Base-by-base conservation (phyloP, 371 early-diverging fungal species). In the Actinomucor elegans region DNA sequence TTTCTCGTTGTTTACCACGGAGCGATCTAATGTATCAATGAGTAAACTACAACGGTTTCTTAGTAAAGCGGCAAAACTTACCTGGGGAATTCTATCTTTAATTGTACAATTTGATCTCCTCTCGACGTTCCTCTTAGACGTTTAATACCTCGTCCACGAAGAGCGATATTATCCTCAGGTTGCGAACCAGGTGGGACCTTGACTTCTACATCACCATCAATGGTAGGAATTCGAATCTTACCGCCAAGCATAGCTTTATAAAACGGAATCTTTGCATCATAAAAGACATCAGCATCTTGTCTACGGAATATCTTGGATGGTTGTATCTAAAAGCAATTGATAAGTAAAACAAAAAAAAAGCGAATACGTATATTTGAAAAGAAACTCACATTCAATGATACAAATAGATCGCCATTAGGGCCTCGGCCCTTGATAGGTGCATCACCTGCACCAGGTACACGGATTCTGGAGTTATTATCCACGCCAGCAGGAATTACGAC, bases 141-240 rank as follows among this genome's bases (percentile, higher is more conserved):
- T 45, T 73, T 70, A 20, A 91, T 83, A 35, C 97, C 97, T 18
- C 90, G 82, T 20, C 77, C 76, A 51, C 87, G 75, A 59, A 97
- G 67, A 8, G 85, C 71, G 52, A 87, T 86, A 45, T 80, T 75
- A 29, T 94, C 95, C 15, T 85, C 88, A 1, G 94, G 93, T 61
- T 97, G 97, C 7, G 90, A 80, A 17, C 94, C 95, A 8, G 88
- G 54, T 6, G 86, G 88, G 21, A 97, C 64, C 48, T 83, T 89
- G 28, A 97, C 66, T 33, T 95, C 96, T 0, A 95, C 92, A 49
- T 94, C 91, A 33, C 97, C 96, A 63, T 92, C 92, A 10, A 96
- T 77, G 1, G 96, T 95, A 4, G 94, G 96, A 20, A 96, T 80
- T 14, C 84, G 75, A 15, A 95, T 70, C 2, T 71, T 73, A 41